Percentiles rank a stretch among this genome's conserved stretches.
These are phyloP conservation scores for Aspergillus haitiensis DNA, from an alignment of 495 filamentous ascomycete species.

Conservation along the genomic window DNA sequence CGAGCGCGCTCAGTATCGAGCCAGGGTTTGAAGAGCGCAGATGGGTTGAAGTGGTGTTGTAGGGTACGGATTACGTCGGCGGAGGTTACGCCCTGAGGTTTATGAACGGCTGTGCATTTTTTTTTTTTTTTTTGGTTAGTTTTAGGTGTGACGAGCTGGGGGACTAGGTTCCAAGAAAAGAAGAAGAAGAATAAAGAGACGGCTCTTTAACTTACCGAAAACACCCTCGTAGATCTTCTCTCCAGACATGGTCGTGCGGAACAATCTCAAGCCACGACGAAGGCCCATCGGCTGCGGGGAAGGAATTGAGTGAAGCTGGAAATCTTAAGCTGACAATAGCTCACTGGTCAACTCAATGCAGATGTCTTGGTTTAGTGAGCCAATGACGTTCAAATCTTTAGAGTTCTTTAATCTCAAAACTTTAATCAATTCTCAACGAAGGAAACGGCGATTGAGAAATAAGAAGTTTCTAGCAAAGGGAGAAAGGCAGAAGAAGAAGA, in stretches of 20 bases:
- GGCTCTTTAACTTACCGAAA: constrained; percentile 53
- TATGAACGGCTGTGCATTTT: constrained; percentile 74
- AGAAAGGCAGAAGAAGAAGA: neutral
- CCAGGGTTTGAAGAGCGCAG: constrained; percentile 71
- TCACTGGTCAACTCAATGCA: neutral
- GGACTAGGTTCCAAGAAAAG: neutral
- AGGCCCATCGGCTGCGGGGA: constrained; percentile 33
- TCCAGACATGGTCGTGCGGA: constrained; percentile 54
- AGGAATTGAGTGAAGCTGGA: constrained; percentile 11
- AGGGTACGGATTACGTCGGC: constrained; percentile 85
- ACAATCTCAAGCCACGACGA: constrained; percentile 33
- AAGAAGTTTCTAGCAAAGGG: neutral
- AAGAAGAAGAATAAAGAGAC: no score
- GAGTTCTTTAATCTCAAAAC: no score
- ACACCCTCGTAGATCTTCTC: constrained; percentile 71
- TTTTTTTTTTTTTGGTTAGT: neutral
- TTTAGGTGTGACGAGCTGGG: neutral
- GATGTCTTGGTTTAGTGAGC: no score
- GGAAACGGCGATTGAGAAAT: neutral
- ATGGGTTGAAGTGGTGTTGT: constrained; percentile 79
- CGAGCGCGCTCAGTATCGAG: constrained; percentile 56
- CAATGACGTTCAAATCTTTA: no score
- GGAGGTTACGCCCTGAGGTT: constrained; percentile 79
- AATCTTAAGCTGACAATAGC: neutral
- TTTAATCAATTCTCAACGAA: neutral